Evolutionary conservation across 1,139 yeast species (phyloP).

Genomic region (Taphrina flavorubra): DNA sequence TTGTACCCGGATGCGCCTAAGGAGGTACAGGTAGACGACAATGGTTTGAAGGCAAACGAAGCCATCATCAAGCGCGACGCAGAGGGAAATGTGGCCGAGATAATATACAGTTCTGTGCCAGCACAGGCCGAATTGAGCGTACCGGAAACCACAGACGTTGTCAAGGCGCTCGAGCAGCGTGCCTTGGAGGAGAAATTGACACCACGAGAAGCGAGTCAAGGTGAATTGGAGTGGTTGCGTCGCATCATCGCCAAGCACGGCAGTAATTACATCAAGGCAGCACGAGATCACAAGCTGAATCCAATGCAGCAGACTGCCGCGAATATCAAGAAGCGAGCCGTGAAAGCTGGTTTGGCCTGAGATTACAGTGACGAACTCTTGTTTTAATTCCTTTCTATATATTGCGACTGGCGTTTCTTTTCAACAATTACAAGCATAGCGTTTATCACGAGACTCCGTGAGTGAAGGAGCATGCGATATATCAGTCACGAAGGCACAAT

Average conservation of each 20-base stretch:
- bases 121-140: slow-evolving; percentile 6
- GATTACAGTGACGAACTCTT: background rate
- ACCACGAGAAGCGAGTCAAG: slow-evolving; percentile 63
- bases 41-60: slow-evolving; percentile 63
- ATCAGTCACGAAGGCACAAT: too few species aligned
- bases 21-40: slow-evolving; percentile 21
- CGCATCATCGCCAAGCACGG: slow-evolving; percentile 76
- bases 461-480: too few species aligned
- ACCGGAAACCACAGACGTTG: slow-evolving; percentile 53
- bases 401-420: slow-evolving; percentile 7
- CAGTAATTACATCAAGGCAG: slow-evolving; percentile 86
- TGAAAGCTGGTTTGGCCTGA: slow-evolving; percentile 13
- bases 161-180: slow-evolving; percentile 70
- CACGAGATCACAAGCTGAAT: slow-evolving; percentile 67
- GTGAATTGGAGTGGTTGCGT: slow-evolving; percentile 77
- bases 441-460: too few species aligned
- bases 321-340: slow-evolving; percentile 39
- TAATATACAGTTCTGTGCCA: slow-evolving; percentile 69
- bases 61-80: slow-evolving; percentile 80
- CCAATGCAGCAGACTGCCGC: slow-evolving; percentile 44
- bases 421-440: background rate
- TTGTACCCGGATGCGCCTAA: slow-evolving; percentile 38
- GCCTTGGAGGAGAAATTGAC: slow-evolving; percentile 60
- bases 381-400: background rate
- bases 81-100: slow-evolving; percentile 69